Evolutionary conservation across 2,329 filamentous ascomycete genomes (phyloP), one percentile per base, ranked within the genome.

Genomic region (Cladobotryum mycophilum): DNA sequence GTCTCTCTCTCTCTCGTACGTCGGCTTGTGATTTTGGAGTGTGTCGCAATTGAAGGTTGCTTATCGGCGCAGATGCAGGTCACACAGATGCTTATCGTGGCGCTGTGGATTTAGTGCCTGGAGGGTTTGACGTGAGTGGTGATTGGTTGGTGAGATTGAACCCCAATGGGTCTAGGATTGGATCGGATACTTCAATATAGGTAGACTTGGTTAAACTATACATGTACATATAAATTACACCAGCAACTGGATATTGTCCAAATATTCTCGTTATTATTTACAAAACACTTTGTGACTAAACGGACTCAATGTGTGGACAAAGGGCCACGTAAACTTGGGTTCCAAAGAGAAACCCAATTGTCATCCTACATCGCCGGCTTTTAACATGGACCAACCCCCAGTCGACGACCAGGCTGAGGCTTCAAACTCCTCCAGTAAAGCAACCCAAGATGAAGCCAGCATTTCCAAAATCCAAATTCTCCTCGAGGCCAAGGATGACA

Each of bases 401-500:
- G 25, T 30, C 25, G 3, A 38, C 33, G 22, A 40, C 7, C 40
- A 34, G 14, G 15, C 34, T 22, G 41, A 49, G 22, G 11, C 52
- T 20, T 25, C 45, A 44, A 41, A 11, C 13, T 42, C 51, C 4
- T 17, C 47, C 11, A 14, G 45, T 45, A 17, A 52, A 22, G 49
- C 58, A 17, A 49, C 40, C 40, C 52, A 53, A n/a, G 53, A 51
- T 18, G 46, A 50, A 5, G 55, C 56, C 36, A 63, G 60, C 49
- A 49, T 70, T 47, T 66, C 74, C 46, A 78, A 78, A 58, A 76
- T 85, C 48, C 70, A 79, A 55, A 60, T 69, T 1, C 72, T 86
- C 3, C 73, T 88, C 34, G 70, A 71, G 48, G 67, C 78, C 48
- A 82, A 80, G 53, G 77, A 86, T 61, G 84, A 88, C 61, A 87